phyloP scores from a whole-genome alignment of 257 asterid species.

The Solanum commersonii region DNA sequence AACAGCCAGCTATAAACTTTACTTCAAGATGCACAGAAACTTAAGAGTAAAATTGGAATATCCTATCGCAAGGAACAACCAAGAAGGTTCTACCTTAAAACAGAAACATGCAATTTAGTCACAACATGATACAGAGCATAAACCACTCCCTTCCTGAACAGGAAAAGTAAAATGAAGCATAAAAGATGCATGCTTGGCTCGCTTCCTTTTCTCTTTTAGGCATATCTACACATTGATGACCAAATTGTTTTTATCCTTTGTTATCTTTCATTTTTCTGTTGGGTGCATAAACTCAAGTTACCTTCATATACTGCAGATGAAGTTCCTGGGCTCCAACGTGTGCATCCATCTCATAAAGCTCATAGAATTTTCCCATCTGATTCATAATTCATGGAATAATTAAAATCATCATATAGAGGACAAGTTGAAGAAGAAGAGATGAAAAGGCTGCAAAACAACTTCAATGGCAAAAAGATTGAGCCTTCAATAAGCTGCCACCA shows the following conservation, averaged over 20 bases:
- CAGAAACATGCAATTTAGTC: not conserved
- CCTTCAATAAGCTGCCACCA: slow-evolving; percentile 4
- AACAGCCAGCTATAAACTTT: not conserved
- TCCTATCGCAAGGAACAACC: not conserved
- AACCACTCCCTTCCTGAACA: not conserved
- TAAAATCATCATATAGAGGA: not conserved
- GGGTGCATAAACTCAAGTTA: slow-evolving; percentile 15
- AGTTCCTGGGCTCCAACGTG: slow-evolving; percentile 96
- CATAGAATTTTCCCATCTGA: slow-evolving; percentile 99
- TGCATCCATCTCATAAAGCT: slow-evolving; percentile 98
- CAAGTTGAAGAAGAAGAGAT: not conserved
- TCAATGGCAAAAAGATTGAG: not conserved
- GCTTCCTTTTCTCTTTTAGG: not conserved
- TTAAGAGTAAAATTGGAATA: not conserved
- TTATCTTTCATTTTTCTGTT: not conserved
- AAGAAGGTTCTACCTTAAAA: not conserved
- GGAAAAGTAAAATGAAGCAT: not conserved
- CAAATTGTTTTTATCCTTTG: not conserved
- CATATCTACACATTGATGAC: not conserved
- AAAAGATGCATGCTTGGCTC: not conserved
- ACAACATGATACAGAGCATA: not conserved
- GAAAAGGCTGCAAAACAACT: not conserved
- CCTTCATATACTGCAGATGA: slow-evolving; percentile 98
- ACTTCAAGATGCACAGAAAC: not conserved
- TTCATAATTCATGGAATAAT: slow-evolving; percentile 11